phyloP scores from a whole-genome alignment of 2,329 filamentous ascomycete species.

The Trichoderma koningiopsis region DNA sequence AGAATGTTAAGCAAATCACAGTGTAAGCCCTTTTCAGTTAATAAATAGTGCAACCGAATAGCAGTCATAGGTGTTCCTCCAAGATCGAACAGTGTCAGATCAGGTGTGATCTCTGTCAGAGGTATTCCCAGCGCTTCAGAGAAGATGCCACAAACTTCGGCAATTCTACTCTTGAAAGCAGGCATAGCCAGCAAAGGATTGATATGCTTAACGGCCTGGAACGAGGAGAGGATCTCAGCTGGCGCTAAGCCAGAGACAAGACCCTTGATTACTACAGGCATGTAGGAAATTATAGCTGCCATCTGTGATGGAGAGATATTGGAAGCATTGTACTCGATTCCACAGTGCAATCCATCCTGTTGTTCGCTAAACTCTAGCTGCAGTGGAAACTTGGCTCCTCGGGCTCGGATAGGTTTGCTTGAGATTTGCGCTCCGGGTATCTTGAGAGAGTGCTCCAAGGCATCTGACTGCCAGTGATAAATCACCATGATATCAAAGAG shows the following conservation, averaged over 20 bases:
- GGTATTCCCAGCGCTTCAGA: neutral
- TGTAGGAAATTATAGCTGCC: neutral
- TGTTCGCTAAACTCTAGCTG: slow-evolving; percentile 11
- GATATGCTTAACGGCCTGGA: neutral
- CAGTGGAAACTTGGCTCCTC: slow-evolving; percentile 2
- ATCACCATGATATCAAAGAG: slow-evolving; percentile 3
- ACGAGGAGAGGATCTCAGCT: neutral
- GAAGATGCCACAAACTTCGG: neutral
- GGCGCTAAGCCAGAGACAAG: neutral
- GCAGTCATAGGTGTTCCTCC: slow-evolving; percentile 4
- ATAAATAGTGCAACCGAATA: neutral
- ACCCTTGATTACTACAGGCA: neutral
- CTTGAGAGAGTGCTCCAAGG: neutral
- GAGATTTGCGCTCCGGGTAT: neutral
- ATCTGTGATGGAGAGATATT: neutral
- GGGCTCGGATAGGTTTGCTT: neutral
- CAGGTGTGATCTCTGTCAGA: neutral
- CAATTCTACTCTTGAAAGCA: neutral
- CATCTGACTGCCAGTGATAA: slow-evolving; percentile 11
- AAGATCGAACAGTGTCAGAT: neutral
- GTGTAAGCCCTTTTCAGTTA: neutral
- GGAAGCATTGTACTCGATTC: neutral
- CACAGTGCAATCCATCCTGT: neutral
- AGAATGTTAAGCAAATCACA: neutral
- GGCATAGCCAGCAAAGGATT: neutral